These are phyloP conservation scores for Clohesyomyces aquaticus DNA, from an alignment of 495 filamentous ascomycete species.

Conservation along the genomic window DNA sequence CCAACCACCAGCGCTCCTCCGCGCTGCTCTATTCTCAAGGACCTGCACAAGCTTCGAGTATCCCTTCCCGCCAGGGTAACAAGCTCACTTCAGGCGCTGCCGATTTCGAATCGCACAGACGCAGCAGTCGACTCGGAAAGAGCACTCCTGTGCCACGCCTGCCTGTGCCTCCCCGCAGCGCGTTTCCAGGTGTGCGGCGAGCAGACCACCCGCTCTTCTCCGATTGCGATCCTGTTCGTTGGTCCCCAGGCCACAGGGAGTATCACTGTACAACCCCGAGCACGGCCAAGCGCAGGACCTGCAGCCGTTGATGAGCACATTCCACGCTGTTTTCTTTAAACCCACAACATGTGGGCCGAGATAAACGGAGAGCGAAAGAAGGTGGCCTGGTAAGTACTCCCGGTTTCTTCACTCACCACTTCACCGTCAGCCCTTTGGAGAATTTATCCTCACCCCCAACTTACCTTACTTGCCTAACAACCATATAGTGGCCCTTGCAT, in stretches of 20 bases:
- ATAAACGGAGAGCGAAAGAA: slow-evolving; percentile 43
- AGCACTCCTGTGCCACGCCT: slow-evolving; percentile 9
- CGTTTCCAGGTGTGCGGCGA: slow-evolving; percentile 14
- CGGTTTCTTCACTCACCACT: neutral
- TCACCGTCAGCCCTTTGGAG: neutral
- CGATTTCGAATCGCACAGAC: neutral
- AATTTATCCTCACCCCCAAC: neutral
- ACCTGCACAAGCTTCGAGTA: no score
- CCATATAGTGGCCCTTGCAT: slow-evolving; percentile 76
- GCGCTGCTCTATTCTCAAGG: neutral
- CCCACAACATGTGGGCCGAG: slow-evolving; percentile 33
- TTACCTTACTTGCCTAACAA: slow-evolving; percentile 1
- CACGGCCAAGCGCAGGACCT: slow-evolving; percentile 9
- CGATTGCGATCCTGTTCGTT: slow-evolving; percentile 8
- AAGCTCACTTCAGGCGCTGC: slow-evolving; percentile 5
- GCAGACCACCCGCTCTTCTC: slow-evolving; percentile 7
- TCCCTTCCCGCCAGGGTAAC: neutral
- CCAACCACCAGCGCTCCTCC: slow-evolving; percentile 3
- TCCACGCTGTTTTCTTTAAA: neutral
- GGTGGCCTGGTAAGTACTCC: slow-evolving; percentile 40
- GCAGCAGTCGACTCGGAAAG: neutral
- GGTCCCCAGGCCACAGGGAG: slow-evolving; percentile 21
- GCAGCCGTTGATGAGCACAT: slow-evolving; percentile 27
- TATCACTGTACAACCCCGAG: slow-evolving; percentile 2
- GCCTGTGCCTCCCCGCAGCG: slow-evolving; percentile 29